Percentiles rank a stretch among this genome's conserved stretches.
These are phyloP conservation scores for Plasmodium knowlesi DNA, from an alignment of 169 alveolate species.

Conservation along the genomic window DNA sequence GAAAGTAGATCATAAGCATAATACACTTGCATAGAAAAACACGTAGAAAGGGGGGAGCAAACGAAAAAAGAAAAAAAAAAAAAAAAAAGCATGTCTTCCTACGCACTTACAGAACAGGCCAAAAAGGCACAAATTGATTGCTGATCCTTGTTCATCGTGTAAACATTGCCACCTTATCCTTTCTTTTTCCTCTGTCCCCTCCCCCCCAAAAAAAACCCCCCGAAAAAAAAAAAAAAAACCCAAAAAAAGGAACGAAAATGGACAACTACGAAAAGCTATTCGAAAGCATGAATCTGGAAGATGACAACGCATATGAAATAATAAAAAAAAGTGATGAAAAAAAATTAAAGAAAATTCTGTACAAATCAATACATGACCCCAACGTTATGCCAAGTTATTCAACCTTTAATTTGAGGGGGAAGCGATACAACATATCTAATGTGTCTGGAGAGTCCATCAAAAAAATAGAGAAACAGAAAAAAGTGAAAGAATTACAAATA, in stretches of 20 bases:
- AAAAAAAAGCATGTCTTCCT: background rate
- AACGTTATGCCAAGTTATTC: conserved; percentile 74
- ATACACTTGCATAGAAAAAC: background rate
- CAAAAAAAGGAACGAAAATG: conserved; percentile 25
- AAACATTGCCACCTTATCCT: background rate
- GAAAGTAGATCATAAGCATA: background rate
- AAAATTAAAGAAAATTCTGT: conserved; percentile 49
- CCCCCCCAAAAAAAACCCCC: background rate
- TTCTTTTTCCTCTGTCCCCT: background rate
- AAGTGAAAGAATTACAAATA: conserved; percentile 47
- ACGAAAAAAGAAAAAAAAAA: too few species aligned
- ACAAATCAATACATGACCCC: conserved; percentile 75
- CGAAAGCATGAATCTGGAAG: conserved; percentile 36
- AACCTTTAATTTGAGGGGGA: conserved; percentile 72
- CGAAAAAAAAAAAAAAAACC: too few species aligned
- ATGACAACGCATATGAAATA: conserved; percentile 69
- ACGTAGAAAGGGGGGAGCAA: background rate
- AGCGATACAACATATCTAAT: conserved; percentile 65
- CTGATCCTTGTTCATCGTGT: background rate
- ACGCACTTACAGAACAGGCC: background rate
- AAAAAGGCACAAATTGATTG: background rate
- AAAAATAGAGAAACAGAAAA: conserved; percentile 54
- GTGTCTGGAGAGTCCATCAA: conserved; percentile 52
- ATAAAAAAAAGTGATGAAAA: conserved; percentile 71
- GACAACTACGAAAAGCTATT: conserved; percentile 59